These are phyloP conservation scores for Striga asiatica DNA, from an alignment of 257 asterid species.

Conservation along the genomic window DNA sequence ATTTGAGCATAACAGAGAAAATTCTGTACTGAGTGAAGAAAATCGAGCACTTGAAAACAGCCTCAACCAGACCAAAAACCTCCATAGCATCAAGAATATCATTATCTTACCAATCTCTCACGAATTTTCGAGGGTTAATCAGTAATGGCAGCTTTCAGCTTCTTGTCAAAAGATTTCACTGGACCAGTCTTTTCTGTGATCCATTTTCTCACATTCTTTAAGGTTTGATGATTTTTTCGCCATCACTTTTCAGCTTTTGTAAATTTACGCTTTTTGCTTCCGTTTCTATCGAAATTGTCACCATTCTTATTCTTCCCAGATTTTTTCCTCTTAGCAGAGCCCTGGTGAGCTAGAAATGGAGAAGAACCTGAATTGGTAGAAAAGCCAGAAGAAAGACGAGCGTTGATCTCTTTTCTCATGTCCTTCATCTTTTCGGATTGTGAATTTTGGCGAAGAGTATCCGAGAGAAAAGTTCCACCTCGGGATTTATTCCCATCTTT, in stretches of 20 bases:
- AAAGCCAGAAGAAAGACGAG: conserved; percentile 31
- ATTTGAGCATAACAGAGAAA: not conserved
- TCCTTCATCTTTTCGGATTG: conserved; percentile 59
- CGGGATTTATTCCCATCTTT: conserved; percentile 38
- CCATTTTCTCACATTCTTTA: conserved; percentile 27
- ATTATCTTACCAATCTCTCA: conserved; percentile 24
- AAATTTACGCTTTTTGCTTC: conserved; percentile 26
- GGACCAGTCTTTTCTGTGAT: conserved; percentile 22
- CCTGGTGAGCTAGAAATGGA: conserved; percentile 71
- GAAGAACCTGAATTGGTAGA: conserved; percentile 24
- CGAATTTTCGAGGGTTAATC: conserved; percentile 18
- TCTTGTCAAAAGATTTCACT: conserved; percentile 22
- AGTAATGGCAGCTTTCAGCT: conserved; percentile 21
- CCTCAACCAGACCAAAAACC: too few species aligned
- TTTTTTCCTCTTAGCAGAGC: conserved; percentile 28
- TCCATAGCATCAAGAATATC: conserved; percentile 8
- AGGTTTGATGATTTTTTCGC: conserved; percentile 8
- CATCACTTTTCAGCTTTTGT: conserved; percentile 8
- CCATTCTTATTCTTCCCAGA: conserved; percentile 29
- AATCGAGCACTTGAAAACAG: not conserved
- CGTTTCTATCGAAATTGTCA: conserved; percentile 18
- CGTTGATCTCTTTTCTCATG: conserved; percentile 66
- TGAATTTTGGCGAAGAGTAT: conserved; percentile 32
- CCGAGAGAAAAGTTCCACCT: conserved; percentile 49
- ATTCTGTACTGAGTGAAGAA: not conserved